These are phyloP conservation scores for Ceratobasidium sp. DNA, from an alignment of 1,284 basidiomycete species.

Conservation along the genomic window DNA sequence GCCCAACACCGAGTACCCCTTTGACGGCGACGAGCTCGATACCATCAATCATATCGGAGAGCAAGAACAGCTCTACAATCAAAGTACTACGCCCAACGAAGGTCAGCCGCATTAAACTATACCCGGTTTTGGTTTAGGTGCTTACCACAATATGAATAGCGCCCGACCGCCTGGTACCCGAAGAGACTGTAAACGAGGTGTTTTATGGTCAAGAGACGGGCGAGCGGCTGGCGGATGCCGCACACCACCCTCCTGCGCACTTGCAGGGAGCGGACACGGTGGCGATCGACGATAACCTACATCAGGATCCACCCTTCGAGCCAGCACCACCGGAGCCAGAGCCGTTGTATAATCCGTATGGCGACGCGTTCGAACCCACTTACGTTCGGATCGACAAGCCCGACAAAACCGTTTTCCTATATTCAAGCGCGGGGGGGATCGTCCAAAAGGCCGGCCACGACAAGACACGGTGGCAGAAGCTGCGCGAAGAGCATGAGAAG, in stretches of 20 bases:
- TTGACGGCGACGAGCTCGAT: too few relatives aligned
- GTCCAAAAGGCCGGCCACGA: background rate
- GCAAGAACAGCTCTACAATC: too few relatives aligned
- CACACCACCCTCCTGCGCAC: background rate
- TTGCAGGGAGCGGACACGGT: background rate
- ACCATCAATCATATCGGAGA: too few relatives aligned
- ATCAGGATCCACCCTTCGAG: background rate
- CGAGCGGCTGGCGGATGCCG: too few relatives aligned
- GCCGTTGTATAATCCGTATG: background rate
- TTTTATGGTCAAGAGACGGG: too few relatives aligned
- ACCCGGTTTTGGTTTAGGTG: too few relatives aligned
- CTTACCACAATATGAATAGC: too few relatives aligned
- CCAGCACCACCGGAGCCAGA: background rate
- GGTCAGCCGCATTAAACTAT: too few relatives aligned
- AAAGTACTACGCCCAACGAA: too few relatives aligned
- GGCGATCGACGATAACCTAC: background rate
- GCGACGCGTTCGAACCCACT: background rate
- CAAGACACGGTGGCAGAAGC: conserved; percentile 7
- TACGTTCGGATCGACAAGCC: background rate
- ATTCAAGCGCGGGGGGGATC: background rate
- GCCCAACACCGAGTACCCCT: too few relatives aligned
- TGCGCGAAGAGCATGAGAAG: background rate
- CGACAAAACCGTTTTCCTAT: background rate
- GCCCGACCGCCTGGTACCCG: too few relatives aligned
- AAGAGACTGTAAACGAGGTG: too few relatives aligned